Evolutionary conservation across 2,329 filamentous ascomycete species (phyloP).

Genomic region (Xylariaceae sp.): DNA sequence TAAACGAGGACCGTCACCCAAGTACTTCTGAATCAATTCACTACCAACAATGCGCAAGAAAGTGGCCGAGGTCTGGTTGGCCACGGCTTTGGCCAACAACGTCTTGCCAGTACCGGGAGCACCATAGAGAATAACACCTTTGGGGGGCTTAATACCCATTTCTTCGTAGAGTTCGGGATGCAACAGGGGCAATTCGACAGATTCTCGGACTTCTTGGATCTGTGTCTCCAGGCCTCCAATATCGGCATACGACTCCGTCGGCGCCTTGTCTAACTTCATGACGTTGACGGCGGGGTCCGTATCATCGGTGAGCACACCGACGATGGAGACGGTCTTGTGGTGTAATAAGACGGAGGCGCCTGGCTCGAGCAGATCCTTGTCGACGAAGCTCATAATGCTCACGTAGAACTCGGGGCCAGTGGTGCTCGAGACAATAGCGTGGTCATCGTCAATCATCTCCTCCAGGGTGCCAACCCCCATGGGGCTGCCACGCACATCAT

Average conservation of each 20-base stretch:
- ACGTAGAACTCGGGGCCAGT: conserved; percentile 99
- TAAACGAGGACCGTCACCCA: conserved; percentile 89
- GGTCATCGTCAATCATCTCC: conserved; percentile 98
- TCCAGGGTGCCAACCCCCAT: conserved; percentile 98
- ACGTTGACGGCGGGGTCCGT: conserved; percentile 93
- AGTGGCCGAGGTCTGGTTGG: conserved; percentile 97
- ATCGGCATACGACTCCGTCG: conserved; percentile 96
- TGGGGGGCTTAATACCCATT: conserved; percentile 99
- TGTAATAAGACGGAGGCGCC: conserved; percentile 93
- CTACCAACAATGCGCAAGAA: conserved; percentile 96
- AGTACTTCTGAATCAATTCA: conserved; percentile 97
- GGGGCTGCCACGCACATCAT: conserved; percentile 96
- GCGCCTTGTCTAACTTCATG: conserved; percentile 99
- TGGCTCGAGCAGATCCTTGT: conserved; percentile 96
- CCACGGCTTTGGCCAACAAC: conserved; percentile 90
- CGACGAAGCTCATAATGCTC: conserved; percentile 99
- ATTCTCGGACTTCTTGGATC: conserved; percentile 97
- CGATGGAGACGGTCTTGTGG: conserved; percentile 96
- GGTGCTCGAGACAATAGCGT: conserved; percentile 95
- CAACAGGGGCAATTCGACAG: conserved; percentile 88
- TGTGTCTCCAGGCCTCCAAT: conserved; percentile 94
- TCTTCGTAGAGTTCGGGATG: conserved; percentile 98
- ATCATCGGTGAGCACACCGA: conserved; percentile 94
- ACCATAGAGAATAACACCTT: conserved; percentile 98
- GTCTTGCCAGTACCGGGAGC: conserved; percentile 97